Evolutionary conservation across 768 basidiomycete species (phyloP).

Genomic region (Serendipita sp.): DNA sequence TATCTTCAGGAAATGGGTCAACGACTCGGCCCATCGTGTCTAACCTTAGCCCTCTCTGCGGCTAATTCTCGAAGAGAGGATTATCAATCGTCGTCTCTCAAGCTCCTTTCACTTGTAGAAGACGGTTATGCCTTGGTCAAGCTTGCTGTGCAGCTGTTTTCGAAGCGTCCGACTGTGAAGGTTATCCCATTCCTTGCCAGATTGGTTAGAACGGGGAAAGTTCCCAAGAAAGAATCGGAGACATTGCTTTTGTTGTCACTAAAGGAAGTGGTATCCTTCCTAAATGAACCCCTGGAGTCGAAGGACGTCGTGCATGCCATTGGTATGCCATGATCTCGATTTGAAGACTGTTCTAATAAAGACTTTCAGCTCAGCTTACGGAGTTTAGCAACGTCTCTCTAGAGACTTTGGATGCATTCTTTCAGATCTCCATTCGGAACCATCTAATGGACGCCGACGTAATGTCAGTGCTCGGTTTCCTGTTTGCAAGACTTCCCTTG

Average conservation of each 20-base stretch:
- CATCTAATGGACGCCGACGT: background rate
- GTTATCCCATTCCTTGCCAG: conserved; percentile 20
- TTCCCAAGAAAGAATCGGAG: too few relatives aligned
- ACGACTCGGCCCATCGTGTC: too few relatives aligned
- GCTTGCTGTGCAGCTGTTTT: background rate
- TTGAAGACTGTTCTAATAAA: background rate
- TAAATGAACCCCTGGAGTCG: conserved; percentile 1
- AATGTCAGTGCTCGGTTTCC: background rate
- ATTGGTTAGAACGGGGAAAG: background rate
- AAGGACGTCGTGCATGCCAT: background rate
- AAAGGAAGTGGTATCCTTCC: conserved; percentile 7
- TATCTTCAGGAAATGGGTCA: too few relatives aligned
- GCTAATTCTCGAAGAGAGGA: too few relatives aligned
- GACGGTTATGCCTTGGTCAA: too few relatives aligned
- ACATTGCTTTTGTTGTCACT: background rate
- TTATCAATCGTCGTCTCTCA: too few relatives aligned
- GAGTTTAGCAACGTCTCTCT: background rate
- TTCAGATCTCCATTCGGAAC: background rate
- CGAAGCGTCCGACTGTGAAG: background rate
- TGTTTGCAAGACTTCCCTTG: too few relatives aligned
- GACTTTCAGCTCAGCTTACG: background rate
- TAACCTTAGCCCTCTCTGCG: too few relatives aligned
- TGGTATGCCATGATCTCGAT: background rate
- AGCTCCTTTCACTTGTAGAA: too few relatives aligned
- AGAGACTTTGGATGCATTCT: background rate